Evolutionary conservation across 2,329 filamentous ascomycete genomes (phyloP), one percentile per base, ranked within the genome.

Genomic region (Seiridium unicorne): DNA sequence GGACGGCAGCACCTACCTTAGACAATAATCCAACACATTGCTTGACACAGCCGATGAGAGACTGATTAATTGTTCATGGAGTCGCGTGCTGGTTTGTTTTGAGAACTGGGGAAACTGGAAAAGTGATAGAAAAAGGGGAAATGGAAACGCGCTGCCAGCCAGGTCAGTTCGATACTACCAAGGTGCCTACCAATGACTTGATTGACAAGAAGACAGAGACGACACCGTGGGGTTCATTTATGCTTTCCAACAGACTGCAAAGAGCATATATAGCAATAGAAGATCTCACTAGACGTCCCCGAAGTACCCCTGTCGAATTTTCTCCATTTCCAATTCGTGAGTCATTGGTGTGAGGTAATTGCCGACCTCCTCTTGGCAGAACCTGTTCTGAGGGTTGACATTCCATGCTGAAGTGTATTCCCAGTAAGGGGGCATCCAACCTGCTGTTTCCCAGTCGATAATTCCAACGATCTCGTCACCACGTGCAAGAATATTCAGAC

Each of bases 391-490:
- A 8, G 59, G 55, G 51, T 62, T 64, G 10, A 61, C 64, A 35
- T 64, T 57, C 61, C 54, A 60, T 3, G 64, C 65, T 7, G 55
- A 64, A 3, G 51, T 54, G 51, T 67, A 68, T 48, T 68, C 65
- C 65, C 65, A 67, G 42, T 68, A 67, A 3, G 18, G 18, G 2
- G 66, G 65, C 13, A 58, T 58, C 62, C 62, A 64, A 3, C 58
- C 62, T 18, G 62, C 55, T 3, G 58, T 60, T 32, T 64, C 62
- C 62, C 62, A 64, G 40, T 64, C 61, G 13, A 61, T 55, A 38
- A 73, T 69, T 0, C 67, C 69, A 4, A 68, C 64, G 5, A 74
- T 56, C 31, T 68, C 48, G 13, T 72, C 69, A 6, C 65, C 67
- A 0, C 60, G 58, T 0, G 71, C 64, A 1, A 74, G 18, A 5